Evolutionary conservation across 768 basidiomycete genomes (phyloP).

Genomic region (Boletus tomentosulus): DNA sequence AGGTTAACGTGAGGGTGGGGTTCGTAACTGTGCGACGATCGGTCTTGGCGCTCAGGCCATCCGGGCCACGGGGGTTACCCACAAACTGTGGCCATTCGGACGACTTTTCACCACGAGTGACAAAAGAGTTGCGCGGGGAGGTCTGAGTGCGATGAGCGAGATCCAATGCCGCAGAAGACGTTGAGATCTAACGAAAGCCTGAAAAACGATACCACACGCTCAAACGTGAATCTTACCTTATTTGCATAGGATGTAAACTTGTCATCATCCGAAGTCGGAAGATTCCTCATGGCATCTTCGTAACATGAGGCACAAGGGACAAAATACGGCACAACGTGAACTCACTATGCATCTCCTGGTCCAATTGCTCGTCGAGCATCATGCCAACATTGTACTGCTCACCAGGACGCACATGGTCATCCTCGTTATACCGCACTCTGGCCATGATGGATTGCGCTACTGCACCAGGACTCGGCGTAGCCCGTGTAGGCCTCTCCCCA

Average conservation of each 20-base stretch:
- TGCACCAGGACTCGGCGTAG: conserved; percentile 52
- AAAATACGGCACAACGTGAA: conserved; percentile 13
- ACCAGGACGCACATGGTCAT: conserved; percentile 56
- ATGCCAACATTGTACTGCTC: conserved; percentile 77
- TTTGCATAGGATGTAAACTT: conserved; percentile 65
- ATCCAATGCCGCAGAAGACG: conserved; percentile 89
- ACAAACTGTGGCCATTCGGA: conserved; percentile 96
- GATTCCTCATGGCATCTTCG: conserved; percentile 81
- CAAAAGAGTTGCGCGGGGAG: conserved; percentile 60
- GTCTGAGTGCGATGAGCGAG: conserved; percentile 86
- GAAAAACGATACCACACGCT: conserved; percentile 4
- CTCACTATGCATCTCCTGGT: conserved; percentile 92
- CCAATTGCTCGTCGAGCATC: conserved; percentile 91
- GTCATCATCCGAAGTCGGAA: conserved; percentile 87
- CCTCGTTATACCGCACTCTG: conserved; percentile 52
- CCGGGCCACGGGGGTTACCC: conserved; percentile 56
- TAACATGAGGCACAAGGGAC: conserved; percentile 15
- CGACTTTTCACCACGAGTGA: conserved; percentile 61
- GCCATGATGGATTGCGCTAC: conserved; percentile 51
- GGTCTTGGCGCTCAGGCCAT: conserved; percentile 47
- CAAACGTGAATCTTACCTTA: conserved; percentile 46
- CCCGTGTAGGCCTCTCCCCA: conserved; percentile 54
- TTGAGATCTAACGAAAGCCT: conserved; percentile 53
- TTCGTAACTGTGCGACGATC: conserved; percentile 75
- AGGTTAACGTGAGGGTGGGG: conserved; percentile 62